A percentile compares a stretch with the other conserved stretches of the same genome.
These are phyloP conservation scores for Epichloe hybrida DNA, from an alignment of 2,329 filamentous ascomycete species.

Conservation along the genomic window DNA sequence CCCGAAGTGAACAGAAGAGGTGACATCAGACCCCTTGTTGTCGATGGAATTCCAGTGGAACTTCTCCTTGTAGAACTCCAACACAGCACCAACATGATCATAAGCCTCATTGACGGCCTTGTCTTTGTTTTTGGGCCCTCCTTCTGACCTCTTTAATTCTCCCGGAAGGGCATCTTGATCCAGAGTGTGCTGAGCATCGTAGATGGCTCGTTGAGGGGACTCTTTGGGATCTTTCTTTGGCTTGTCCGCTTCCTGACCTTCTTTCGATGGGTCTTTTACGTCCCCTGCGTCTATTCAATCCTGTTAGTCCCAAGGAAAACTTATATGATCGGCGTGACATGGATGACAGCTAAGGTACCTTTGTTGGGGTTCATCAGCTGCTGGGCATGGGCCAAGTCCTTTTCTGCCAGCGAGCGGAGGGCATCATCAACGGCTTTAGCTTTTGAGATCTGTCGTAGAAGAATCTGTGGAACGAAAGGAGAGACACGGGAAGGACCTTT, in stretches of 20 bases:
- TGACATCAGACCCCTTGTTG: slow-evolving; percentile 33
- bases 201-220: slow-evolving; percentile 27
- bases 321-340: background rate
- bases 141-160: slow-evolving; percentile 27
- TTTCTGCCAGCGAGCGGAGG: slow-evolving; percentile 22
- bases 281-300: background rate
- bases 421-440: slow-evolving; percentile 25
- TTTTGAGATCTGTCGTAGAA: slow-evolving; percentile 26
- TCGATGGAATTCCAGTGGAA: slow-evolving; percentile 40
- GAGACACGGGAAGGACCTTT: slow-evolving; percentile 4
- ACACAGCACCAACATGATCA: slow-evolving; percentile 35
- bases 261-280: background rate
- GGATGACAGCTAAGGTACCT: slow-evolving; percentile 6
- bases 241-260: background rate
- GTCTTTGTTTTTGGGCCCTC: slow-evolving; percentile 25
- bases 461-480: slow-evolving; percentile 25
- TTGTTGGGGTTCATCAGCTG: slow-evolving; percentile 13
- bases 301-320: background rate
- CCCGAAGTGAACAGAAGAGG: slow-evolving; percentile 41
- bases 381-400: slow-evolving; percentile 26
- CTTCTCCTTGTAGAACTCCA: slow-evolving; percentile 34
- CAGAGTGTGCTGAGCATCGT: slow-evolving; percentile 26
- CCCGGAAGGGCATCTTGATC: slow-evolving; percentile 28
- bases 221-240: slow-evolving; percentile 10
- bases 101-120: slow-evolving; percentile 33